phyloP scores from a whole-genome alignment of 805 yeast species.

The Scheffersomyces coipomensis region DNA sequence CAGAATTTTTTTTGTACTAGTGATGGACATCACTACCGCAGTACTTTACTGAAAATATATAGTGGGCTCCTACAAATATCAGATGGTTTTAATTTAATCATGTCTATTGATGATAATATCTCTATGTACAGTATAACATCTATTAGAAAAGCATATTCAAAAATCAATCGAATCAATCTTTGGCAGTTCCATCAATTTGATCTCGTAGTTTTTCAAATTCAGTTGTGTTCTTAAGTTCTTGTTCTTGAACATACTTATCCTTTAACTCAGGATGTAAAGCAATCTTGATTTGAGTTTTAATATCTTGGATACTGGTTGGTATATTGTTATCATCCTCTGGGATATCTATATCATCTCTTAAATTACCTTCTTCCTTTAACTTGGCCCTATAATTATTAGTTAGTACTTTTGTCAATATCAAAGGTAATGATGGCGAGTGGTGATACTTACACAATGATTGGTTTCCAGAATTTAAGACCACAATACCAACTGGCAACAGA shows the following conservation, averaged over 20 bases:
- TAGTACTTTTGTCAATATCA: slow-evolving; percentile 1
- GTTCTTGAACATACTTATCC: slow-evolving; percentile 5
- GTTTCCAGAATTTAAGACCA: slow-evolving; percentile 71
- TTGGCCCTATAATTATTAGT: slow-evolving; percentile 45
- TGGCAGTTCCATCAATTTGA: too few species aligned
- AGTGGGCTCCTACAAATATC: background rate
- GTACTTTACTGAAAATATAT: background rate
- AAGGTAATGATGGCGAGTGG: too few species aligned
- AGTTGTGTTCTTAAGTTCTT: background rate
- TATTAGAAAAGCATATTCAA: too few species aligned
- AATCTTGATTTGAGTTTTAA: slow-evolving; percentile 28
- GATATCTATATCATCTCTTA: slow-evolving; percentile 58
- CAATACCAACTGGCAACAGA: slow-evolving; percentile 37
- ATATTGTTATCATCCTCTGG: slow-evolving; percentile 40
- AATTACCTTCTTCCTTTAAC: slow-evolving; percentile 60
- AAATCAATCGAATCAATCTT: too few species aligned
- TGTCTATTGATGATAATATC: too few species aligned
- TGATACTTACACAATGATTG: slow-evolving; percentile 58
- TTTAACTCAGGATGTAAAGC: slow-evolving; percentile 28
- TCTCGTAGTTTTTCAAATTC: slow-evolving; percentile 2
- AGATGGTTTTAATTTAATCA: background rate
- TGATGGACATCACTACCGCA: background rate
- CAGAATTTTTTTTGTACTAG: background rate
- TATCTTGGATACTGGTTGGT: slow-evolving; percentile 39
- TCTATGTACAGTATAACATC: background rate